Percentiles rank a stretch among this genome's conserved stretches.
Evolutionary conservation across 2,329 filamentous ascomycete species (phyloP).

Genomic region (Aspergillus fumigatus): DNA sequence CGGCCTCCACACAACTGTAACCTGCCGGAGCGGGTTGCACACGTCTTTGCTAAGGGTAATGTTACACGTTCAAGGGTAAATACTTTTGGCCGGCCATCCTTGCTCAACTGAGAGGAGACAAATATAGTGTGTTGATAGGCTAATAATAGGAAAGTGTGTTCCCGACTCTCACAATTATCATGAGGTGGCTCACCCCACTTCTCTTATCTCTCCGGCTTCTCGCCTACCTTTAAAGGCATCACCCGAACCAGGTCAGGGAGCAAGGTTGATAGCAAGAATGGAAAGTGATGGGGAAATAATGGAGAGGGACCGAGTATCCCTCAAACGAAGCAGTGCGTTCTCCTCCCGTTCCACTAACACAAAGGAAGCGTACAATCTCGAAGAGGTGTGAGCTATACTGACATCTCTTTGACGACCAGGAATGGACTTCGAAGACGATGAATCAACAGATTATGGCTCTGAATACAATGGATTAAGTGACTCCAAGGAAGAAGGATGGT

Average conservation of each 20-base stretch:
- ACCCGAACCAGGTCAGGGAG: background rate
- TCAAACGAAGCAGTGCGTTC: constrained; percentile 1
- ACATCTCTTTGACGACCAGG: constrained; percentile 5
- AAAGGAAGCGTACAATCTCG: background rate
- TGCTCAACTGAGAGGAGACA: too few relatives aligned
- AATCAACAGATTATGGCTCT: constrained; percentile 4
- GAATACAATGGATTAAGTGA: constrained; percentile 5
- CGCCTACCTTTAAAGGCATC: background rate
- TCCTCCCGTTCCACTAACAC: constrained; percentile 1
- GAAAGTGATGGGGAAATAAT: background rate
- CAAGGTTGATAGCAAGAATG: background rate
- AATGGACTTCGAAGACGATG: constrained; percentile 4
- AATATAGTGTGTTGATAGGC: too few relatives aligned
- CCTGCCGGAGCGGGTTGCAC: too few relatives aligned
- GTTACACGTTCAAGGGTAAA: too few relatives aligned
- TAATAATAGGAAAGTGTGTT: too few relatives aligned
- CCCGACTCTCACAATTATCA: too few relatives aligned
- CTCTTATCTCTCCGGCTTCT: background rate
- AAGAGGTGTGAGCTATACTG: constrained; percentile 1
- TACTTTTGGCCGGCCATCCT: too few relatives aligned
- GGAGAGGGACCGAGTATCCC: background rate
- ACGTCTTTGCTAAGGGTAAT: too few relatives aligned
- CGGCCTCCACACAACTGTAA: too few relatives aligned
- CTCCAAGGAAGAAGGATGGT: constrained; percentile 10
- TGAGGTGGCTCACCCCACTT: too few relatives aligned